Evolutionary conservation across 352 stramenopile species (phyloP), one percentile per base, ranked within the genome.

Genomic region (Globisporangium parvum): DNA sequence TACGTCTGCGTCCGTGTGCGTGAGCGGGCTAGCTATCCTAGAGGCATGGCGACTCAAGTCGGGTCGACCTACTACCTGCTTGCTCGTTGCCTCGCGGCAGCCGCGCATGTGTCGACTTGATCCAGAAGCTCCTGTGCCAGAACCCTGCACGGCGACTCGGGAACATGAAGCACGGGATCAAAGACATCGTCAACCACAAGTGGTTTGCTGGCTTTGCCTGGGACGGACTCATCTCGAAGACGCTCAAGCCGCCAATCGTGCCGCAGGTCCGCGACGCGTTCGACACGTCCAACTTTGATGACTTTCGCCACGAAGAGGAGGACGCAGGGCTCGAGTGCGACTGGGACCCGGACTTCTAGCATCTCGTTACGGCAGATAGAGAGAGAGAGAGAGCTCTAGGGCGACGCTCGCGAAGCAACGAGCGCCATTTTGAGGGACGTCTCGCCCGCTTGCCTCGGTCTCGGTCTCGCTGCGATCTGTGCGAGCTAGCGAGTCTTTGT

Each of bases 111-210:
- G 75, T 87, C 50, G 84, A 96, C 53, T 69, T 96, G n/a, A 72
- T 97, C 21, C 87, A 96, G 52, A 95, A 95, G 51, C 66, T 97
- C 33, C 69, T 97, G 12, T 78, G 71, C 33, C 77, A 88, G 55
- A 92, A 87, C 42, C 79, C 81, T 18, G 79, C 76, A n/a, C 56
- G 81, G 42, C 69, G 81, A 45, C 66, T 92, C 18, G 81, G 81
- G 26, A 92, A 90, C 65, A 87, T 90, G 73, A 92, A 92, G 65
- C 68, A 92, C 48, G 79, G 81, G 15, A 88, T 92, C 53, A 85
- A 87, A 50, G 81, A 92, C 47, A 92, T 92, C 39, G 83, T 92
- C 53, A 88, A 90, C 52, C 81, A 90, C 67, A 81, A 85, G 55
- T 92, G 81, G 81, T 92, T 92, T 47, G 72, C 75, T 3, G 67